These are phyloP conservation scores for Entophlyctis helioformis DNA, from an alignment of 192 early-diverging fungal species.

Conservation along the genomic window DNA sequence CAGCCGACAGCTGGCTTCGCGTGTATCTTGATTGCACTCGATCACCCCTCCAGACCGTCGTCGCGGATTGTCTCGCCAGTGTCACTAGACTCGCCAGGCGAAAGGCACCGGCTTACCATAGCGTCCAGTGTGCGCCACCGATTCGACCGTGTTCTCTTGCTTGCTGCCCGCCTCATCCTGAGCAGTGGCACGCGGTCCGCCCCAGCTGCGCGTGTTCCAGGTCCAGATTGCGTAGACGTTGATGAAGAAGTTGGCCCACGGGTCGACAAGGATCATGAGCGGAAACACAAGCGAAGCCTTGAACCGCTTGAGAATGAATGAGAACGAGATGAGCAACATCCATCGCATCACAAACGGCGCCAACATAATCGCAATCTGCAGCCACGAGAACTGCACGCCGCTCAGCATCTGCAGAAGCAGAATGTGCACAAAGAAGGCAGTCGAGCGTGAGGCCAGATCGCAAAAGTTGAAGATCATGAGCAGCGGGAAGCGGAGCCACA, in stretches of 20 bases:
- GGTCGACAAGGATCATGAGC: slow-evolving; percentile 1
- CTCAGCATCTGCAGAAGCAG: slow-evolving; percentile 1
- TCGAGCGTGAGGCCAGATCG: slow-evolving; percentile 2
- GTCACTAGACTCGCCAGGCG: too few relatives aligned
- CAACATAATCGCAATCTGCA: not conserved
- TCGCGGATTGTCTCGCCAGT: too few relatives aligned
- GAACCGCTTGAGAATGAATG: slow-evolving; percentile 1
- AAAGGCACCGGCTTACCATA: too few relatives aligned
- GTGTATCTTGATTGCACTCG: too few relatives aligned
- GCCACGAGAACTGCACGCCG: not conserved
- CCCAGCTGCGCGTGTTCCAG: slow-evolving; percentile 7
- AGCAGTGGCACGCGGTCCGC: slow-evolving; percentile 8
- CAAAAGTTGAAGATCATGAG: slow-evolving; percentile 3
- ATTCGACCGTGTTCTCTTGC: too few relatives aligned
- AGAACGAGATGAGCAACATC: slow-evolving; percentile 1
- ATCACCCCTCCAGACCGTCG: too few relatives aligned
- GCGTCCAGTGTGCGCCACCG: too few relatives aligned
- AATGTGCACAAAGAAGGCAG: slow-evolving; percentile 6
- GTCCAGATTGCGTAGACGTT: slow-evolving; percentile 6
- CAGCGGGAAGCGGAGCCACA: slow-evolving; percentile 6
- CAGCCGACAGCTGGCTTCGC: too few relatives aligned
- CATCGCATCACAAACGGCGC: slow-evolving; percentile 1
- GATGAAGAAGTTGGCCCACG: slow-evolving; percentile 5
- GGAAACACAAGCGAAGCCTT: slow-evolving; percentile 7
- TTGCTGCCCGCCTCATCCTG: too few relatives aligned